Evolutionary conservation across 2,329 filamentous ascomycete genomes (phyloP), one percentile per base, ranked within the genome.

Genomic region (Penicillium brasilianum): DNA sequence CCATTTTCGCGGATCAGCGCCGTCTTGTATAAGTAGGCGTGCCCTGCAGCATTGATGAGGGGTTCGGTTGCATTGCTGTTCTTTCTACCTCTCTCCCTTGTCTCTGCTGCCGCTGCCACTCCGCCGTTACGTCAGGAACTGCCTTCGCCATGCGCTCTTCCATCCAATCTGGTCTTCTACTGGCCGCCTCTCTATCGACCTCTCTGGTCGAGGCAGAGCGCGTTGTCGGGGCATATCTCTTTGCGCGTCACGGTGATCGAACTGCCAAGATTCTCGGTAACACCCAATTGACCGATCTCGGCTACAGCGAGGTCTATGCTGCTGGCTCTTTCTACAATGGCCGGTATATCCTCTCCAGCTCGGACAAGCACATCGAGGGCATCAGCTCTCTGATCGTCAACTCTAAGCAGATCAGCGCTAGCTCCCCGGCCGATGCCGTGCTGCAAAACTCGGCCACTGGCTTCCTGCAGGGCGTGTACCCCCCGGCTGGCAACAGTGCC

Each of bases 191-290:
- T 20, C 57, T 76, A 4, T 53, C 69, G 37, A 69, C 70, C 25
- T 63, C 69, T 3, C 43, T 75, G n/a, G 66, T 65, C 16, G 67
- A 73, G 8, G 77, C 76, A 20, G 91, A 96, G 80, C 90, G 88
- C 0, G 83, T 95, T 30, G 83, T 96, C 16, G 93, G 92, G 55
- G 88, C 89, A 49, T 95, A 93, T 77, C 88, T 97, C 77, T 96
- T 96, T 82, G 88, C 92, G 69, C 90, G 93, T 49, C 93, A 97
- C 80, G 93, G 93, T 60, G 93, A 97, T 77, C 88, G 93, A 58
- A 94, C 92, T 0, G 80, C 91, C 65, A 97, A 96, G 80, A 82
- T 86, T 18, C 87, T 87, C 64, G 82, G 87, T 49, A 90, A 90
- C 13, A 87, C 91, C 30, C 84, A 85, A 66, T 79, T 97, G 74